Evolutionary conservation across 2,329 filamentous ascomycete species (phyloP).

Genomic region (Microsporum audouinii): DNA sequence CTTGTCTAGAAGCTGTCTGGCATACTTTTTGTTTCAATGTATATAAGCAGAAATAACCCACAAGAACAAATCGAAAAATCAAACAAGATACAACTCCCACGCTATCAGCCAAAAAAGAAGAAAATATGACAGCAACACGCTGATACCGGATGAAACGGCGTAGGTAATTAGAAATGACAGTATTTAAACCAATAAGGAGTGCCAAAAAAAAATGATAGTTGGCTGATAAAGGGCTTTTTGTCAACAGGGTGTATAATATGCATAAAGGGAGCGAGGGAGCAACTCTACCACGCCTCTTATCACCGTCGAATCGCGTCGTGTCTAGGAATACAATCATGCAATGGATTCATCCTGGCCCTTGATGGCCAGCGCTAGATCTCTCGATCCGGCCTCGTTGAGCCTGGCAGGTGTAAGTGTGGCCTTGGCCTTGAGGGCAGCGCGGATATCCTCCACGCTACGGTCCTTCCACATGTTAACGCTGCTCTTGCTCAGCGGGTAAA

Average conservation of each 20-base stretch:
- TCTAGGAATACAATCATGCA: not conserved
- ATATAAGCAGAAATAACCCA: not conserved
- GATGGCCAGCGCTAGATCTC: constrained; percentile 8
- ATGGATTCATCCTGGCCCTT: constrained; percentile 4
- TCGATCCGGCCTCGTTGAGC: constrained; percentile 3
- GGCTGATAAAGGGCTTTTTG: not conserved
- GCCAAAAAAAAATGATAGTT: not conserved
- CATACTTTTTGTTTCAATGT: not conserved
- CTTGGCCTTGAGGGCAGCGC: constrained; percentile 31
- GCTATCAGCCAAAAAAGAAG: not conserved
- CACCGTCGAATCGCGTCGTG: not conserved
- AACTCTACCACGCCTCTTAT: not conserved
- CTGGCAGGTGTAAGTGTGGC: constrained; percentile 14
- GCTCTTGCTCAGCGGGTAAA: constrained; percentile 45
- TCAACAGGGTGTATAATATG: not conserved
- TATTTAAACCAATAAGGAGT: not conserved
- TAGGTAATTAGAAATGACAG: not conserved
- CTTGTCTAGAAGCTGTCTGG: not conserved
- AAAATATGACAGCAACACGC: not conserved
- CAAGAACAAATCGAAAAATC: not conserved
- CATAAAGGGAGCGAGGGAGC: not conserved
- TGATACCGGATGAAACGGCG: not conserved
- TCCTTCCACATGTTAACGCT: constrained; percentile 41
- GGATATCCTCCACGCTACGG: constrained; percentile 39
- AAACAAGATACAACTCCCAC: not conserved